A percentile compares a stretch with the other conserved stretches of the same genome.
Conservation (phyloP, 352 stramenopile genomes). For the Globisporangium irregulare region DNA sequence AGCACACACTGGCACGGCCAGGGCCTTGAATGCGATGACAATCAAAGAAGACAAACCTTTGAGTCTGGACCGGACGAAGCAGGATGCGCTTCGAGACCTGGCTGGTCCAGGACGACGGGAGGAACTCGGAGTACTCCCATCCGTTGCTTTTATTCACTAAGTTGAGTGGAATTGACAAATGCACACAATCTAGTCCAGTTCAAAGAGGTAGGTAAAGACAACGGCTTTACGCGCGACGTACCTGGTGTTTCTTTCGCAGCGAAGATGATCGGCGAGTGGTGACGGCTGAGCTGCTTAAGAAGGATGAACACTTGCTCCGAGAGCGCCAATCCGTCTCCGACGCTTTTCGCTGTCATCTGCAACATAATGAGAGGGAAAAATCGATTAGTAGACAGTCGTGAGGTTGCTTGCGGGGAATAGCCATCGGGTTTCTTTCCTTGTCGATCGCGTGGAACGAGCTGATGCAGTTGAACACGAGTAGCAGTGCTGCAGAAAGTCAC, state of each 20-base stretch:
- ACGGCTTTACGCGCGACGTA: constrained; percentile 8
- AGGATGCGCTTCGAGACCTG: constrained; percentile 69
- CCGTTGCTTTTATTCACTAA: constrained; percentile 13
- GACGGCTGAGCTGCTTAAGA: constrained; percentile 63
- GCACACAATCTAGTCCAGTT: background rate
- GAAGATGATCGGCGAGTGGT: constrained; percentile 71
- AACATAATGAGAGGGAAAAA: background rate
- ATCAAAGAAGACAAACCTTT: background rate
- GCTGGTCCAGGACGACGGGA: constrained; percentile 61
- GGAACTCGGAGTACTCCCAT: constrained; percentile 52
- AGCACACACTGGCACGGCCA: no score
- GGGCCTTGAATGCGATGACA: no score
- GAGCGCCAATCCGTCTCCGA: constrained; percentile 50
- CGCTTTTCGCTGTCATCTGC: constrained; percentile 53
- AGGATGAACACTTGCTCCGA: constrained; percentile 62
- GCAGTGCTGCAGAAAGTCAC: constrained; percentile 28
- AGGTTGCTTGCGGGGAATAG: background rate
- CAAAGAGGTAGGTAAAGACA: no score
- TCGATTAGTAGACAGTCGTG: background rate
- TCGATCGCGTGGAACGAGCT: constrained; percentile 67
- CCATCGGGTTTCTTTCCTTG: constrained; percentile 29
- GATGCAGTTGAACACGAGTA: constrained; percentile 62
- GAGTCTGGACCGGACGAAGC: constrained; percentile 21
- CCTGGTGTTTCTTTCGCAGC: constrained; percentile 42
- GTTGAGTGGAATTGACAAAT: background rate